Conservation (phyloP, 305 asterid species). For the Fraxinus sp. region DNA sequence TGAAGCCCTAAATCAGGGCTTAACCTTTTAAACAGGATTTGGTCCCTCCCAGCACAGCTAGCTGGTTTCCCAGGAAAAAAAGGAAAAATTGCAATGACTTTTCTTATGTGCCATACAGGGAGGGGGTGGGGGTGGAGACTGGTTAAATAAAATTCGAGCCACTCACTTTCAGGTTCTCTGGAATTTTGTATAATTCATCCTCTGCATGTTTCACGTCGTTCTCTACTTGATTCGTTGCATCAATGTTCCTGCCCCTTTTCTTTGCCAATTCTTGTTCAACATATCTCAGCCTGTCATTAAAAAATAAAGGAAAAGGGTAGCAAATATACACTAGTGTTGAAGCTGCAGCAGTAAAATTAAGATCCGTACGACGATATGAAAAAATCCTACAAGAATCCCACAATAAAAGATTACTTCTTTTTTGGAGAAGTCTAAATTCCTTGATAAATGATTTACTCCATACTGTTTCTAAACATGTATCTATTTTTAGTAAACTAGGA, state of each 20-base stretch:
- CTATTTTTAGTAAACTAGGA: background rate
- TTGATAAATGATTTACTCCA: background rate
- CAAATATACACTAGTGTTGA: background rate
- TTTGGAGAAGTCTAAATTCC: background rate
- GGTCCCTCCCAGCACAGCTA: background rate
- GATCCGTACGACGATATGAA: background rate
- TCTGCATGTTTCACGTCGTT: conserved; percentile 78
- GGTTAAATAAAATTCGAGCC: conserved; percentile 5
- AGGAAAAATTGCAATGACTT: background rate
- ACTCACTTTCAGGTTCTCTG: conserved; percentile 88
- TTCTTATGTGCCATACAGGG: background rate
- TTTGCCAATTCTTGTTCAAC: conserved; percentile 91
- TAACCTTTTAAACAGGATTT: background rate
- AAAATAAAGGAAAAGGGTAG: conserved; percentile 8
- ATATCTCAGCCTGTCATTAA: conserved; percentile 68
- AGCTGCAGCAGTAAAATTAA: background rate
- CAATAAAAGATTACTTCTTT: background rate
- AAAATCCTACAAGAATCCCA: background rate
- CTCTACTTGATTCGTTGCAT: conserved; percentile 56
- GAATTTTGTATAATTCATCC: conserved; percentile 82
- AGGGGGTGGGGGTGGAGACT: background rate
- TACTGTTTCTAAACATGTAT: background rate
- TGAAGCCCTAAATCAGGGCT: background rate
- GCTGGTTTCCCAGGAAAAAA: background rate
- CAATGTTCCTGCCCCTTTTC: conserved; percentile 73